Percentiles rank a stretch among this genome's conserved stretches.
phyloP scores from a whole-genome alignment of 768 basidiomycete species.

The Lactifluus volemus region DNA sequence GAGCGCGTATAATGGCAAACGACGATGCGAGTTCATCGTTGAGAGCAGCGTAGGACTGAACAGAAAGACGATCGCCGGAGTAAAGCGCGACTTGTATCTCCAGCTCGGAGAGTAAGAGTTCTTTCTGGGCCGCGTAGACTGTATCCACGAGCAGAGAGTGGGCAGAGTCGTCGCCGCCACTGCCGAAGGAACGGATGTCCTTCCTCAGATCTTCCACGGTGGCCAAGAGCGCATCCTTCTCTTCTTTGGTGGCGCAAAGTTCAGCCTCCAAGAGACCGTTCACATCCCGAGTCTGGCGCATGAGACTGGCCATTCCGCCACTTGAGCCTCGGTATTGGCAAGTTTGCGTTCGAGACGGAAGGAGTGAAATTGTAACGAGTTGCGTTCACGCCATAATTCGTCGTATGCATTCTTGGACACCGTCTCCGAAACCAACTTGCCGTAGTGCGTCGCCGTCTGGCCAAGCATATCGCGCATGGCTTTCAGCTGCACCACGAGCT shows the following conservation, averaged over 20 bases:
- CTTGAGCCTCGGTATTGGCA: slow-evolving; percentile 59
- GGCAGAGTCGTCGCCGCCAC: neutral
- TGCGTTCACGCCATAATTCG: slow-evolving; percentile 25
- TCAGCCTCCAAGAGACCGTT: slow-evolving; percentile 33
- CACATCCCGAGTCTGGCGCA: slow-evolving; percentile 48
- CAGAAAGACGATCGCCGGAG: neutral
- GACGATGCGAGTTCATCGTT: slow-evolving; percentile 21
- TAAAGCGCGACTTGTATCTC: slow-evolving; percentile 1
- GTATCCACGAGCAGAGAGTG: neutral
- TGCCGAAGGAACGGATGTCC: neutral
- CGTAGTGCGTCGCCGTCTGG: slow-evolving; percentile 42
- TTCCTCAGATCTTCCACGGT: slow-evolving; percentile 5
- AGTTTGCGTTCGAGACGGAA: slow-evolving; percentile 59
- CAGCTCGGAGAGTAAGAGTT: slow-evolving; percentile 2
- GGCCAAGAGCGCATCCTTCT: slow-evolving; percentile 12
- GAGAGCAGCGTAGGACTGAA: slow-evolving; percentile 12
- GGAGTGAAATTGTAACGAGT: slow-evolving; percentile 35
- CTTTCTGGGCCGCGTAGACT: neutral
- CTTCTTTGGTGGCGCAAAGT: slow-evolving; percentile 21
- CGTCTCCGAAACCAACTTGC: slow-evolving; percentile 25
- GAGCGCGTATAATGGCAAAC: slow-evolving; percentile 16
- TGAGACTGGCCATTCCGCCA: slow-evolving; percentile 53
- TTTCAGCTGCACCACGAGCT: slow-evolving; percentile 42
- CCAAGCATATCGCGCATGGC: slow-evolving; percentile 38
- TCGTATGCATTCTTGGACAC: slow-evolving; percentile 21